Conservation (phyloP, 208 protist species). For the Trypanosoma platydactyli region DNA sequence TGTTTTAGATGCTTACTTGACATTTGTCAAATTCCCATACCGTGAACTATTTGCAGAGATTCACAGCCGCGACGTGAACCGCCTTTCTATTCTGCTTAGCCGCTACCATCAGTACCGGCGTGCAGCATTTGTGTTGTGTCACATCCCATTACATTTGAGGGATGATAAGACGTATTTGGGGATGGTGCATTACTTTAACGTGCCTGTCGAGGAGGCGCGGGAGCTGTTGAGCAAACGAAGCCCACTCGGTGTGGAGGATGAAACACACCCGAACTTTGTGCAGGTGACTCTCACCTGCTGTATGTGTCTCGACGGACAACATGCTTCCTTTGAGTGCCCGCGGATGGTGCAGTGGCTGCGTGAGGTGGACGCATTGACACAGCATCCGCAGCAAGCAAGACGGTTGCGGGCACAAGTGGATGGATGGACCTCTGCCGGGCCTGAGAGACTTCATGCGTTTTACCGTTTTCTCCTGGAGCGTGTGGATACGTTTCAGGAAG, state of each 20-base stretch:
- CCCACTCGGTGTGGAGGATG: conserved; percentile 31
- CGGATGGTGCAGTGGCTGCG: conserved; percentile 58
- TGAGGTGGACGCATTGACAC: conserved; percentile 39
- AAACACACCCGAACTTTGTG: conserved; percentile 74
- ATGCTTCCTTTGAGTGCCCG: conserved; percentile 78
- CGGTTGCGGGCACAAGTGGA: conserved; percentile 75
- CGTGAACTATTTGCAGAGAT: conserved; percentile 70
- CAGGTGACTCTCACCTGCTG: conserved; percentile 87
- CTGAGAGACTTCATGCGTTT: conserved; percentile 79
- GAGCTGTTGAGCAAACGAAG: conserved; percentile 48
- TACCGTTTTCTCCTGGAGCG: conserved; percentile 71
- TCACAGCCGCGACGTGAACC: conserved; percentile 52
- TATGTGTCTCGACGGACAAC: conserved; percentile 85
- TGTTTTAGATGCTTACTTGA: conserved; percentile 74
- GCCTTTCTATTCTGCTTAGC: conserved; percentile 66
- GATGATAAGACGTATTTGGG: conserved; percentile 55
- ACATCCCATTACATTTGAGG: conserved; percentile 64
- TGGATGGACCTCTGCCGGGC: conserved; percentile 78
- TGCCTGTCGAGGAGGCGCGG: conserved; percentile 62
- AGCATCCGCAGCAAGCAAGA: conserved; percentile 25
- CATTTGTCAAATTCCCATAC: conserved; percentile 77
- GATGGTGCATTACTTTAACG: conserved; percentile 67
- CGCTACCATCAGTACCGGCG: conserved; percentile 67
- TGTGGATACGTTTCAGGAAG: conserved; percentile 38
- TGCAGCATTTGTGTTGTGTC: conserved; percentile 83